Percentiles rank a stretch among this genome's conserved stretches.
Conservation (phyloP, 2,329 filamentous ascomycete genomes). For the Ceratocystis albifundus region DNA sequence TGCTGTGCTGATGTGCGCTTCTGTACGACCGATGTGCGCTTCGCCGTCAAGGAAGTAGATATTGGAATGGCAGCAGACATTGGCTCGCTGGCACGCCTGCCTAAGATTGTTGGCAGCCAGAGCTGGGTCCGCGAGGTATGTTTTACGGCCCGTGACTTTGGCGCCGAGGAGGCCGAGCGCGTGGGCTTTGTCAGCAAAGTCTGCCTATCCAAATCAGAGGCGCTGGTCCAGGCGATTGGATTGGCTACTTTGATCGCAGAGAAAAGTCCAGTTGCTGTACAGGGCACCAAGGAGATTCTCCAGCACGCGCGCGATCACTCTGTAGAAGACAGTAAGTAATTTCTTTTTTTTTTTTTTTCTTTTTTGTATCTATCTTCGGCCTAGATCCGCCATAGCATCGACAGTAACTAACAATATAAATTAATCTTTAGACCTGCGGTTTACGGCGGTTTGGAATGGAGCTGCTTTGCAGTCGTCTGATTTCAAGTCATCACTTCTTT, state of each 20-base stretch:
- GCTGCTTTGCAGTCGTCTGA: constrained; percentile 72
- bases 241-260: constrained; percentile 54
- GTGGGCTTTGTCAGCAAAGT: constrained; percentile 61
- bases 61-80: constrained; percentile 72
- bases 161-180: constrained; percentile 54
- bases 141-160: constrained; percentile 58
- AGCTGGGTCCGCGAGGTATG: constrained; percentile 74
- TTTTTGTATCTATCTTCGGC: not conserved
- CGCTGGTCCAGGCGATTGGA: constrained; percentile 50
- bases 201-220: constrained; percentile 48
- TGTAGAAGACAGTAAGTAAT: constrained; percentile 57
- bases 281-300: constrained; percentile 77
- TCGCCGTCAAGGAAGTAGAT: constrained; percentile 71
- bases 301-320: constrained; percentile 70
- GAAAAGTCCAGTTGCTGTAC: constrained; percentile 81
- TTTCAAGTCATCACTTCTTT: constrained; percentile 60
- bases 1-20: constrained; percentile 61
- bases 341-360: not conserved
- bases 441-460: constrained; percentile 80
- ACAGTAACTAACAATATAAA: constrained; percentile 1
- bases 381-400: not conserved
- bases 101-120: constrained; percentile 57
- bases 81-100: constrained; percentile 60
- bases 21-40: constrained; percentile 45
- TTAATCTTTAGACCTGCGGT: constrained; percentile 49